Evolutionary conservation across 768 basidiomycete species (phyloP), one percentile per base, ranked within the genome.

Genomic region (Russula emetica): DNA sequence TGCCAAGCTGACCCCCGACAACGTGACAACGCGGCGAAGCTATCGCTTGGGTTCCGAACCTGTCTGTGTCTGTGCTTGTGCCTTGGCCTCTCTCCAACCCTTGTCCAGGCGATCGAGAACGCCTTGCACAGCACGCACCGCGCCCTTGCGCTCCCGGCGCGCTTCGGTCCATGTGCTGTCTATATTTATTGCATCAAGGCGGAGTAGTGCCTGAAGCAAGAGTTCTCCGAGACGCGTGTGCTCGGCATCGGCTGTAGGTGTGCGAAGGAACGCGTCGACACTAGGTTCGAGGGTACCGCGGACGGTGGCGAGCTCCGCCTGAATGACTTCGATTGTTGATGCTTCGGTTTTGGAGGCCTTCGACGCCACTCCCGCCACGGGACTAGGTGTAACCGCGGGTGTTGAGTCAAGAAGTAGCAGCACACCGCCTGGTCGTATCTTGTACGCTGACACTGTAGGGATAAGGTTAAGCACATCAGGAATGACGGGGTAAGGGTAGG

Each of bases 151-250:
- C 72, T 89, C 84, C 67, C 78, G 78, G 70, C 95, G 81, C 16
- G 94, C 94, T 5, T 85, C 80, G 10, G 82, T 80, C 90, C 93
- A 97, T 55, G 84, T 82, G 42, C 78, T 78, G 51, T 92, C 88
- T 22, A 92, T 80, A 45, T 78, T 76, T 70, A 97, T 80, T 55
- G 88, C 90, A 70, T 98, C 96, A 38, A 98, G 78, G 55, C 90
- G 84, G 22, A 98, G 81, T 30, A 98, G 78, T n/a, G 85, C 81
- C 72, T 97, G 94, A 28, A 97, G 80, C 28, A 98, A 80, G 61
- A 92, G 75, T 75, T 98, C 96, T 28, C 83, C 85, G 57, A 98
- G 76, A 20, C 90, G 76, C 14, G 76, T 75, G 66, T 85, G 83
- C 60, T 82, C 80, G 14, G 72, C 59, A 5, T 69, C 69, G 30